Evolutionary conservation across 2,329 filamentous ascomycete species (phyloP), one percentile per base, ranked within the genome.

Genomic region (Coniosporium tulheliwenetii): DNA sequence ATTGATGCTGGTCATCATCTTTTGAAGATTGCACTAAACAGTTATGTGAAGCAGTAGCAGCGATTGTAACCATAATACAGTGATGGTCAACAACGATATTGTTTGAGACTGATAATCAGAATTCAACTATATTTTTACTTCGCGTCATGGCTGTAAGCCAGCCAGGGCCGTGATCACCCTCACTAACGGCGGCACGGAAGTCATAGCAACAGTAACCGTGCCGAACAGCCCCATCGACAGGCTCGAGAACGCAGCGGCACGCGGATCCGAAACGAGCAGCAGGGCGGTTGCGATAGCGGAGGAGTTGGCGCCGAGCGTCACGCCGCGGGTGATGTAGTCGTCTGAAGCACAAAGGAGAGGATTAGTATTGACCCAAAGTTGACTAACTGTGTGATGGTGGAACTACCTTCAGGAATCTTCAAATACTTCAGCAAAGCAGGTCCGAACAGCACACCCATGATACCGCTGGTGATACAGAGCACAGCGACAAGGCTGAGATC

Each of bases 271-370:
- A 2, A 65, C 60, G 2, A 78, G 54, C 2, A 78, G 56, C 30
- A 76, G 51, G 0, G 75, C 73, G 3, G 74, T 77, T 1, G 66
- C 73, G 33, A 78, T 71, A 5, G 73, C 74, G 3, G 69, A 72
- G 0, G 71, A 74, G 50, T 77, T 77, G 1, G 69, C 70, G 3
- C 74, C 73, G n/a, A 77, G 53, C 1, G 72, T 72, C 3, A 79
- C 71, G 8, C 75, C 74, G n/a, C 72, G 59, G 1, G 73, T 77
- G 30, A 78, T 72, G 44, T 77, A 79, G 53, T 77, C 75, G 48
- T 77, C 73, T 69, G 38, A 33, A 12, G 32, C 3, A 8, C 32
- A 3, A 13, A 7, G 19, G 19, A 26, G 19, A 26, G 19, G n/a
- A n/a, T 26, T 7, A 26, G 19, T 26, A 3, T 10, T 13, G 3